These are phyloP conservation scores for Tolypocladium ophioglossoides DNA, from an alignment of 2,329 filamentous ascomycete species.

Conservation along the genomic window DNA sequence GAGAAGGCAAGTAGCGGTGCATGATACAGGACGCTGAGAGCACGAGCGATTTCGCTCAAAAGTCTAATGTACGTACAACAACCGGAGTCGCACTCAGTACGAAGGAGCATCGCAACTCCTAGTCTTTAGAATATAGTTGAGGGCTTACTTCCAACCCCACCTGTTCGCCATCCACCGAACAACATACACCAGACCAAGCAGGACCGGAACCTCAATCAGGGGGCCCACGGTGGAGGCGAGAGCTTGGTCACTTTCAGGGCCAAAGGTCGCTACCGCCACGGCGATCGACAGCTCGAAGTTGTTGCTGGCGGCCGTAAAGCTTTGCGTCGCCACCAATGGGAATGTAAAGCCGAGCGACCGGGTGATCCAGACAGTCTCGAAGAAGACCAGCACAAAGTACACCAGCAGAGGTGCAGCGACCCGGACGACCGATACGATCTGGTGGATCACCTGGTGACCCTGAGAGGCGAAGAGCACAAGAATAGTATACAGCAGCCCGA, in stretches of 20 bases:
- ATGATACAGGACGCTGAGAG: too few relatives aligned
- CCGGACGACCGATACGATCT: conserved; percentile 72
- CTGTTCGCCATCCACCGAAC: conserved; percentile 49
- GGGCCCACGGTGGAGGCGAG: conserved; percentile 77
- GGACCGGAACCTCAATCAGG: conserved; percentile 74
- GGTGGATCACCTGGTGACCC: conserved; percentile 64
- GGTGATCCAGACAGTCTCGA: conserved; percentile 51
- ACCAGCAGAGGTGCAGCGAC: conserved; percentile 73
- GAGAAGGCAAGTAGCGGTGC: too few relatives aligned
- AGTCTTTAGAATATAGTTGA: too few relatives aligned
- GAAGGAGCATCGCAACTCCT: too few relatives aligned
- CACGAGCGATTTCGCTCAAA: too few relatives aligned
- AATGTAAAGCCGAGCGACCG: conserved; percentile 61
- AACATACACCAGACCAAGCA: conserved; percentile 67
- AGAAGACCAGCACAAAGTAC: conserved; percentile 72
- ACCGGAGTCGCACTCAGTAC: too few relatives aligned
- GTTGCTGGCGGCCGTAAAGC: conserved; percentile 83
- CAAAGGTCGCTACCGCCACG: conserved; percentile 74
- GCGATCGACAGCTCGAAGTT: conserved; percentile 91
- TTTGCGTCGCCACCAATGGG: conserved; percentile 60
- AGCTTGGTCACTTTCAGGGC: conserved; percentile 66
- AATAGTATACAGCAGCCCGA: conserved; percentile 81
- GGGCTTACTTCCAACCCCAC: conserved; percentile 38
- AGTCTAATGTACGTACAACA: too few relatives aligned
- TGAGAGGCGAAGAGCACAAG: conserved; percentile 78